Base-by-base conservation (phyloP, 495 filamentous ascomycete species). In the Parachaetomium inaequale region DNA sequence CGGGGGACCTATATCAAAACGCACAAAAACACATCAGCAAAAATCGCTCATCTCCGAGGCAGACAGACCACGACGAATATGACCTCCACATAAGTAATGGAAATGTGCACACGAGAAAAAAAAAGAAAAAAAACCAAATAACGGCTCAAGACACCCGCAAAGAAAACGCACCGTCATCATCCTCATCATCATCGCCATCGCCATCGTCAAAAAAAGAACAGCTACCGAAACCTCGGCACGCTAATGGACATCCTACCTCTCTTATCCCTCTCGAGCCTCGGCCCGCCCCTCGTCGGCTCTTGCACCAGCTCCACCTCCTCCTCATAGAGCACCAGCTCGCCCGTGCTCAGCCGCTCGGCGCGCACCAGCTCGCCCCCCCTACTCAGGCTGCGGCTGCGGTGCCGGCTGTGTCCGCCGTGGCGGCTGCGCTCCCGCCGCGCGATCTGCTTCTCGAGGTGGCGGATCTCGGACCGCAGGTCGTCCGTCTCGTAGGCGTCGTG, bases 161-260 rank as follows among this genome's bases (percentile, higher is more conserved):
- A 19, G 38, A 15, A 63, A 70, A 59, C 47, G 46, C 62, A 69
- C 70, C 58, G 14, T 26, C 11, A 40, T 7, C 45, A 40, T n/a
- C n/a, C n/a, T n/a, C n/a, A n/a, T n/a, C n/a, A n/a, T n/a, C n/a
- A n/a, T 10, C 42, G n/a, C 42, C 42, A 6, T 45, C 42, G 7
- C n/a, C 32, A 34, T 34, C 32, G 11, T 34, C 32, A 46, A 21
- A 53, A 65, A 17, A 28, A 43, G 21, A 74, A 63, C 74, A 74
- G 73, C 79, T 73, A 72, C 69, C 75, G 75, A 76, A 79, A 71
- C 73, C 77, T 82, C 74, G 85, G 82, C 76, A 84, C 73, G 74
- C 78, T 80, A 75, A 88, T 82, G 75, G 80, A 83, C 81, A 89
- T 80, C 87, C 81, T 92, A 95, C 92, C 90, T 88, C 84, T 91